phyloP scores from a whole-genome alignment of 192 early-diverging fungal genomes.

The Coemansia sp. region DNA sequence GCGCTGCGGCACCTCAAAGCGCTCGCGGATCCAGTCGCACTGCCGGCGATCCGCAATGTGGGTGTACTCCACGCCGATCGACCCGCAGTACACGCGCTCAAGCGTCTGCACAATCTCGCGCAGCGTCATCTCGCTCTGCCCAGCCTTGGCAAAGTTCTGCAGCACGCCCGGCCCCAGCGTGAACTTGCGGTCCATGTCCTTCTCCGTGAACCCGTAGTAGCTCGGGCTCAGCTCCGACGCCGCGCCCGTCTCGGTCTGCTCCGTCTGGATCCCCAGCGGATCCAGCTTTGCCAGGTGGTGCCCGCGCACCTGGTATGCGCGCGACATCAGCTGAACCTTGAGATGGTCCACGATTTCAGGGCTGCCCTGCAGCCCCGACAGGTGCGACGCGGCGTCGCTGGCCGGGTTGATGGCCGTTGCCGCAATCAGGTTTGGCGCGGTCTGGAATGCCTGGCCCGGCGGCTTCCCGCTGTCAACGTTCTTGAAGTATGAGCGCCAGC shows the following conservation, averaged over 20 bases:
- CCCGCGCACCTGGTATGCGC: constrained; percentile 95
- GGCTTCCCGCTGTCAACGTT: constrained; percentile 66
- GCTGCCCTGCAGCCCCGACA: constrained; percentile 53
- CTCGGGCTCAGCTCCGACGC: constrained; percentile 81
- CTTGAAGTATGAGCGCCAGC: constrained; percentile 97
- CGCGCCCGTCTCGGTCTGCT: constrained; percentile 52
- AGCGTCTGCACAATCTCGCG: constrained; percentile 86
- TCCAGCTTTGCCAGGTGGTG: constrained; percentile 96
- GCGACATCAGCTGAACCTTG: constrained; percentile 95
- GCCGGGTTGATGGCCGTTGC: constrained; percentile 61
- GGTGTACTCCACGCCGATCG: constrained; percentile 97
- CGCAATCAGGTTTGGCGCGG: constrained; percentile 79
- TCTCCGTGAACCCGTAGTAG: constrained; percentile 95
- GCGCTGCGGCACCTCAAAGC: constrained; percentile 87
- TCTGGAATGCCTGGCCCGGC: constrained; percentile 70
- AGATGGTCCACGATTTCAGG: constrained; percentile 92
- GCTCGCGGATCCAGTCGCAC: constrained; percentile 95
- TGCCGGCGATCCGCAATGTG: constrained; percentile 95
- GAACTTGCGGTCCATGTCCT: constrained; percentile 90
- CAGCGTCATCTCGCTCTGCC: constrained; percentile 75
- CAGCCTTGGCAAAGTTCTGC: constrained; percentile 74
- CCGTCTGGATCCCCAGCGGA: constrained; percentile 80
- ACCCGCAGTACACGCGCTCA: constrained; percentile 85
- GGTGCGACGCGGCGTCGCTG: constrained; percentile 52
- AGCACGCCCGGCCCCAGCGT: constrained; percentile 93